Evolutionary conservation across 306 rosid species (phyloP), one percentile per base, ranked within the genome.

Genomic region (Cicer chorassanicum): DNA sequence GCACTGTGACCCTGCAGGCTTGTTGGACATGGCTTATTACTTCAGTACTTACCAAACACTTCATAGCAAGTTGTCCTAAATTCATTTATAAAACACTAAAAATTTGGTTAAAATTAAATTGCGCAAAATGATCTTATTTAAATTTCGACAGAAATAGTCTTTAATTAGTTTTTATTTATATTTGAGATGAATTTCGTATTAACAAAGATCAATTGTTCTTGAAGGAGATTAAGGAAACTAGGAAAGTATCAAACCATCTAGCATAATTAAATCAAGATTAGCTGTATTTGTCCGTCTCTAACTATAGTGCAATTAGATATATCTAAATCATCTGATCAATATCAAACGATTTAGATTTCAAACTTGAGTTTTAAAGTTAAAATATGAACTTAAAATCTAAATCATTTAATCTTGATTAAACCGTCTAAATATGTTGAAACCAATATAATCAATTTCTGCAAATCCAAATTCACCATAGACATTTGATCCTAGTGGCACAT

Each of bases 1-100:
- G 44, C 74, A 67, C 84, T 83, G 84, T 62, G 64, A 1, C 21
- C 24, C 65, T 76, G 84, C 53, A 79, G 53, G 69, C 19, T 74
- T 78, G 84, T 67, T 81, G 86, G 82, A 77, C 79, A 78, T 85
- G 96, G 41, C 83, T 84, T 83, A 59, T 84, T 21, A 51, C 49
- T 65, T 75, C 72, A 43, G 68, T 73, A 54, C 59, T 29, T 12
- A 59, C 67, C 66, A 65, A 42, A 6, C 82, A 66, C 69, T 50
- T 54, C 21, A 55, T 75, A 73, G 66, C 69, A 73, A 44, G 43
- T 72, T 80, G 85, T 82, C 80, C 57, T 34, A 5, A 34, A 50
- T 14, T 40, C 40, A 70, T 38, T 62, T 68, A 38, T 76, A 73
- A 18, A 15, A 63, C 77, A 70, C 36, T 54, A 65, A 67, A 48